phyloP scores from a whole-genome alignment of 495 filamentous ascomycete species.

The Daldinia bambusicola region DNA sequence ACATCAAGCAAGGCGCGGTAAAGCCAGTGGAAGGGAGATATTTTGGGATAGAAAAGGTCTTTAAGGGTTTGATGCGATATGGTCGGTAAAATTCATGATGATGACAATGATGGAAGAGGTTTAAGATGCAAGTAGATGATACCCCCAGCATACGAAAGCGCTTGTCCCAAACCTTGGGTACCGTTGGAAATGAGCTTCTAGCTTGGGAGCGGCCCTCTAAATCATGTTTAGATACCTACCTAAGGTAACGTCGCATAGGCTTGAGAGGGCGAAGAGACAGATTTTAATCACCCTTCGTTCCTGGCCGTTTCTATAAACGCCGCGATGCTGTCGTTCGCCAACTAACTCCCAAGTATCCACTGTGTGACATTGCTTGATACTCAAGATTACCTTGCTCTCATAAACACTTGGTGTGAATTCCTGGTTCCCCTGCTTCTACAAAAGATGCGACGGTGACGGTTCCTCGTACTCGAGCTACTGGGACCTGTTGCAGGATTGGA shows the following conservation, averaged over 20 bases:
- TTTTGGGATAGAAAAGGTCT: background rate
- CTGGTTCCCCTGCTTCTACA: too few relatives aligned
- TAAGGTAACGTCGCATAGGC: background rate
- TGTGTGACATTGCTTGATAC: too few relatives aligned
- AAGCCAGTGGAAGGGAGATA: background rate
- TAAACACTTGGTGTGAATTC: too few relatives aligned
- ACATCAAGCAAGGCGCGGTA: background rate
- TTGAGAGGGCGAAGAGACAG: background rate
- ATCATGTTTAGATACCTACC: constrained; percentile 2
- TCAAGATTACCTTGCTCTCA: too few relatives aligned
- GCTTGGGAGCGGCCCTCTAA: constrained; percentile 11
- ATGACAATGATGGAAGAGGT: constrained; percentile 10
- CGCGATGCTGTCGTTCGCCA: too few relatives aligned
- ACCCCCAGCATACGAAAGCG: constrained; percentile 36
- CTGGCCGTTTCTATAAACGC: background rate
- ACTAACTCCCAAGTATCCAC: too few relatives aligned
- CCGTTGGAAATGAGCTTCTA: constrained; percentile 7
- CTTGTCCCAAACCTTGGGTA: constrained; percentile 17
- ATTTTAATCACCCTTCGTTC: background rate
- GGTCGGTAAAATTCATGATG: constrained; percentile 6
- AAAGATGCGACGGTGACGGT: too few relatives aligned
- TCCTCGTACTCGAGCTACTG: too few relatives aligned
- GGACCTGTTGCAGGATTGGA: background rate
- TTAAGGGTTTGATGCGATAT: background rate
- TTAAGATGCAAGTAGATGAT: constrained; percentile 28